Base-by-base conservation (phyloP, 2,329 filamentous ascomycete genomes). In the Fusarium circinatum region DNA sequence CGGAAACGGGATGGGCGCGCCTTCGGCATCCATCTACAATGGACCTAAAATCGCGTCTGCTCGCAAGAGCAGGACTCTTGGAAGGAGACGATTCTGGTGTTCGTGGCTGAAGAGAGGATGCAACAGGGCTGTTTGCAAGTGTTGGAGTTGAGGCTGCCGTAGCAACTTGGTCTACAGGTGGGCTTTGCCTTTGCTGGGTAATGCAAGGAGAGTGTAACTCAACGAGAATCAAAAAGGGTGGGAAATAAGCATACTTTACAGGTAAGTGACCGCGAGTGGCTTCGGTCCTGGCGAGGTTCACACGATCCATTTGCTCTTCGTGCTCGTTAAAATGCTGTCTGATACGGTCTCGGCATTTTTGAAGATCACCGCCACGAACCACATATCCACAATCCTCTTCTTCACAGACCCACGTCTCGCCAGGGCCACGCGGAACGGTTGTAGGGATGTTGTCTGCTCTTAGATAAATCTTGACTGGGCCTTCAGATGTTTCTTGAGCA, bases 341-440 rank as follows among this genome's bases (percentile, higher is more conserved):
- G 51, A 94, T 91, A 15, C 89, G 82, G 9, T 85, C 82, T 66
- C 89, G 86, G 30, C 88, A 89, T 1, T 86, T 84, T 7, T 86
- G 81, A 47, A 88, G 85, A 49, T 89, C 87, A n/a, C 89, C 89
- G 6, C 86, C 87, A 69, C 91, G 90, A 17, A 94, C 89, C 45
- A 91, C 85, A 74, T 90, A 90, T 42, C 83, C 83, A 76, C 92
- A 94, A 30, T 87, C 90, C 17, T 90, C 88, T 69, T 92, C 86
- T 9, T 87, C 87, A 76, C 92, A 94, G 3, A 83, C 84, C 92
- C 92, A 94, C 0, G 89, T 90, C 60, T 91, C 88, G 66, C 90
- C 86, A 0, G 89, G 88, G 0, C 89, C 90, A 39, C 85, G 84
- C 1, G 89, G 85, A 7, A 79, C 81, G 13, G 83, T 82, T 8